Evolutionary conservation across 2,329 filamentous ascomycete species (phyloP), one percentile per base, ranked within the genome.

Genomic region (Exophiala sideris): DNA sequence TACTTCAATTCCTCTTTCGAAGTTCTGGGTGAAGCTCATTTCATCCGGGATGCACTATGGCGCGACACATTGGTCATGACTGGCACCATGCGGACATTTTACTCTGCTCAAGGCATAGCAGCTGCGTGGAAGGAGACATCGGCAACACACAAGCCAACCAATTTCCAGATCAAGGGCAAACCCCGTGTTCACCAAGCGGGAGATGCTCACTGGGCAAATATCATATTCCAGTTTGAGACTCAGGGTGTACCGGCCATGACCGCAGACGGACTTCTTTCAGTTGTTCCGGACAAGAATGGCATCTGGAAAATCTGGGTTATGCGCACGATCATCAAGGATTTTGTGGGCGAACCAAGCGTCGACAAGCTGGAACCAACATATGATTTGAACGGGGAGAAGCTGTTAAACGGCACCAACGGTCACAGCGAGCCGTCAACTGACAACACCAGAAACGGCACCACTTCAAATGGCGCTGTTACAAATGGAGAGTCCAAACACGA

Each of bases 241-340:
- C 8, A 8, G 8, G 45, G 33, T 20, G 7, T 24, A 11, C 33
- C 29, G 34, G 10, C 41, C 41, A 40, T n/a, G 3, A 12, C 32
- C 9, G 39, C 35, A 18, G 44, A 49, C 35, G 24, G 38, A 34
- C 20, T 46, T 20, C 9, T 52, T 18, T 54, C 51, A 7, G 11
- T 54, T 3, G 33, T 36, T 14, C 45, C 36, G 5, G 33, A 55
- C 56, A 12, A 52, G 18, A 33, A 52, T 10, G 57, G 53, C 10
- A 24, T 18, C 6, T 66, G 63, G 63, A 66, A 65, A 34, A 64
- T 66, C 20, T 67, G 64, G 64, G 40, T 64, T 12, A 16, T 65
- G 38, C 36, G 51, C 8, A 54, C 51, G 9, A 36, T 49, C 20
- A 18, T 67, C 8, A 60, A 63, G 45, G 38, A 57, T 14, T 35